Evolutionary conservation across 768 basidiomycete species (phyloP), one percentile per base, ranked within the genome.

Genomic region (Filobasidium wieringae): DNA sequence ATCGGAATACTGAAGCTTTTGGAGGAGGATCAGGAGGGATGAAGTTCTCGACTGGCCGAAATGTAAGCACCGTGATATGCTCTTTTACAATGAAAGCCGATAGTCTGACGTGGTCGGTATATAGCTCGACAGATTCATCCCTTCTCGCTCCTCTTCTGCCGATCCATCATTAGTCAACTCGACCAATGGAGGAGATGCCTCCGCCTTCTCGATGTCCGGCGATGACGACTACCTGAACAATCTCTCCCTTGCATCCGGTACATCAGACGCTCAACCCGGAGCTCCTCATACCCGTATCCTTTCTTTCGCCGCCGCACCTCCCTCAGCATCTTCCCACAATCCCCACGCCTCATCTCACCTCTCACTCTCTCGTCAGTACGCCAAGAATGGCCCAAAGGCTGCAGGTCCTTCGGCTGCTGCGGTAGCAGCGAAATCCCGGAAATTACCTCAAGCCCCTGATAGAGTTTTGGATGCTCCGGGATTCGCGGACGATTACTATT

Each of bases 391-490:
- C 11, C 86, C 89, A 0, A 79, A 87, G 9, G 87, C 86, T 63
- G 81, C 83, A 4, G 77, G 78, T 7, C 81, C 84, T 11, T 80
- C 81, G 0, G 84, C 86, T 4, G 83, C 81, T 2, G 81, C 84
- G 1, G 77, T 80, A 1, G 75, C 78, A 0, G 83, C 83, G 0
- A 80, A 81, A 63, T 88, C 87, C 69, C 80, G 93, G 19, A 84
- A 85, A 64, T 88, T 96, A 54, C 81, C 90, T 0, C 86, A 87
- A 0, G 82, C 84, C 24, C 88, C 93, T 0, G 87, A 93, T 65
- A 81, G 90, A n/a, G 90, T 96, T 7, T 79, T 99, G 9, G 95
- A 97, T 65, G 93, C 93, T 0, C 91, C 91, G 0, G 88, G 88
- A 0, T 70, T 78, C 53, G 68, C 74, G 43, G 90, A 97, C 64